Percentiles rank a stretch among this genome's conserved stretches.
phyloP scores from a whole-genome alignment of 192 early-diverging fungal species.

The Coemansia sp. region DNA sequence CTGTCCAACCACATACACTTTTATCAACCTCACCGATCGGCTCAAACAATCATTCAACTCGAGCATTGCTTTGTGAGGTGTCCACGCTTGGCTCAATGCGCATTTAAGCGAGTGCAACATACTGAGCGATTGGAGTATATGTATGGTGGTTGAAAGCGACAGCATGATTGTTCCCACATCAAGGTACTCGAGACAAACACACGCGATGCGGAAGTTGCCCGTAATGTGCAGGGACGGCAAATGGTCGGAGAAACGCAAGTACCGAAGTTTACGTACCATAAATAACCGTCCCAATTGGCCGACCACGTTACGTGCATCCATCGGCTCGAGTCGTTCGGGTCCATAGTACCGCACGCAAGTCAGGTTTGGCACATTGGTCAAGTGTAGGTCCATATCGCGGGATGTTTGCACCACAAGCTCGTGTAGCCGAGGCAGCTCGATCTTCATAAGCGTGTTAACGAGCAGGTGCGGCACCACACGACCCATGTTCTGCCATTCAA shows the following conservation, averaged over 20 bases:
- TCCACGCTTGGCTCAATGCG: neutral
- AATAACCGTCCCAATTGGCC: slow-evolving; percentile 13
- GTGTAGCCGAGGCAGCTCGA: slow-evolving; percentile 7
- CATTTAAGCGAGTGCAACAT: slow-evolving; percentile 13
- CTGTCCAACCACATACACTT: slow-evolving; percentile 4
- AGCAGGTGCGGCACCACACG: slow-evolving; percentile 25
- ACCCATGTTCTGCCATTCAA: slow-evolving; percentile 13
- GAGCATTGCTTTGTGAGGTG: too few relatives aligned
- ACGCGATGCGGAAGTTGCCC: neutral
- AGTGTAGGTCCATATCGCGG: slow-evolving; percentile 3
- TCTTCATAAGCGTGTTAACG: slow-evolving; percentile 10
- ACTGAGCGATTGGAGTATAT: slow-evolving; percentile 4
- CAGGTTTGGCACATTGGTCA: slow-evolving; percentile 9
- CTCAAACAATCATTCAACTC: slow-evolving; percentile 1
- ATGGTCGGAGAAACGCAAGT: slow-evolving; percentile 21
- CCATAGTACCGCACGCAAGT: slow-evolving; percentile 15
- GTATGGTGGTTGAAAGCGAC: slow-evolving; percentile 7
- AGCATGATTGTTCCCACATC: slow-evolving; percentile 22
- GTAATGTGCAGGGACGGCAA: slow-evolving; percentile 10
- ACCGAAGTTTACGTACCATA: neutral
- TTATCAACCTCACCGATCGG: slow-evolving; percentile 5
- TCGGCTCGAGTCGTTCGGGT: neutral
- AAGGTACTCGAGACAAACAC: slow-evolving; percentile 12
- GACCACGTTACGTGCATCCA: neutral
- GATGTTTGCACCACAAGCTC: slow-evolving; percentile 10